Evolutionary conservation across 768 basidiomycete species (phyloP).

Genomic region (Hortiboletus campestris): DNA sequence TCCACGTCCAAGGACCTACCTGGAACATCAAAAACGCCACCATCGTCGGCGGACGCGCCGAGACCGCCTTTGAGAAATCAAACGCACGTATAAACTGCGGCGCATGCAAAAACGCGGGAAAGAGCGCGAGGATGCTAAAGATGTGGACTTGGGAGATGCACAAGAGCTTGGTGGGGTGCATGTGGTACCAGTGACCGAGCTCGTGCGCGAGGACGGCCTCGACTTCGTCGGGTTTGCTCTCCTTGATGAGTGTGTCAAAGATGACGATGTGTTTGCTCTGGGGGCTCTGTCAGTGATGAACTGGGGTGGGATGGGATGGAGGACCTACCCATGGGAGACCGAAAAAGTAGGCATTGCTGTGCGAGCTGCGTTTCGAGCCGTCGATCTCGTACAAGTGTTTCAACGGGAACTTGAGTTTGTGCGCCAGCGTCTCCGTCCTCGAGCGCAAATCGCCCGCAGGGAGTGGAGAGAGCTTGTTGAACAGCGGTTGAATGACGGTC

Average conservation of each 20-base stretch:
- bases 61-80: constrained; percentile 67
- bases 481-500: constrained; percentile 88
- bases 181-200: constrained; percentile 93
- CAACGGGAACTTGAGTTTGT: constrained; percentile 86
- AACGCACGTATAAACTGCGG: constrained; percentile 78
- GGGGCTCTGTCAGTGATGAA: not conserved
- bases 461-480: constrained; percentile 95
- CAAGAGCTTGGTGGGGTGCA: constrained; percentile 89
- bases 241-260: constrained; percentile 94
- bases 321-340: constrained; percentile 84
- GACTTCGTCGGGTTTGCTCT: constrained; percentile 87
- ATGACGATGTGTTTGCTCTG: constrained; percentile 95
- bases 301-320: not conserved
- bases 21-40: constrained; percentile 88
- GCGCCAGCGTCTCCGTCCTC: constrained; percentile 75
- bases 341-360: constrained; percentile 98
- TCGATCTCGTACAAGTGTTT: constrained; percentile 97
- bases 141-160: constrained; percentile 84
- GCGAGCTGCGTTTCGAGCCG: constrained; percentile 92
- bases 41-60: constrained; percentile 71
- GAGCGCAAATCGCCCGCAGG: constrained; percentile 70
- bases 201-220: constrained; percentile 98
- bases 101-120: constrained; percentile 87
- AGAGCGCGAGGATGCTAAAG: constrained; percentile 79
- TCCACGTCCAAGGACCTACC: constrained; percentile 28